These are phyloP conservation scores for Neurospora sp. DNA, from an alignment of 495 filamentous ascomycete species.

Conservation along the genomic window DNA sequence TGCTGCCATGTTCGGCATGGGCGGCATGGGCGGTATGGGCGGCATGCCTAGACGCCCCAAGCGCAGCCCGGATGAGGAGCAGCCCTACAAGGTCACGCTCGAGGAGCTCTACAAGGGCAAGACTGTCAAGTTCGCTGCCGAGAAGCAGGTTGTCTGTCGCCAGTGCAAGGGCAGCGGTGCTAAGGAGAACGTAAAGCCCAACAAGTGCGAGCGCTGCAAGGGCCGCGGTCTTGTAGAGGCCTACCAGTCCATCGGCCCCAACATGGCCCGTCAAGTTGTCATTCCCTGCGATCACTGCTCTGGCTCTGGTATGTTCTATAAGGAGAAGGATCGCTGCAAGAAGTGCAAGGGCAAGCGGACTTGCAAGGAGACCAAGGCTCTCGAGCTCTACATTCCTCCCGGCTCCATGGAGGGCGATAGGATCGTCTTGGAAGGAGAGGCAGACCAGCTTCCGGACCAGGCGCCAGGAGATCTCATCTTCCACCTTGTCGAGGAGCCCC, in stretches of 20 bases:
- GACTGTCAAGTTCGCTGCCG: constrained; percentile 88
- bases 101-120: constrained; percentile 98
- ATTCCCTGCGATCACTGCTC: constrained; percentile 68
- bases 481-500: constrained; percentile 68
- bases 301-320: constrained; percentile 72
- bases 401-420: constrained; percentile 81
- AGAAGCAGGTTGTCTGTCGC: constrained; percentile 81
- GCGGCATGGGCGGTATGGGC: constrained; percentile 50
- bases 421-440: constrained; percentile 87
- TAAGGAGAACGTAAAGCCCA: constrained; percentile 82
- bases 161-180: constrained; percentile 83
- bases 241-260: constrained; percentile 67
- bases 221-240: constrained; percentile 64
- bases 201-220: constrained; percentile 72
- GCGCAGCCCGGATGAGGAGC: constrained; percentile 74
- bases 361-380: constrained; percentile 72
- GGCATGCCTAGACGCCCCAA: constrained; percentile 48
- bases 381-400: constrained; percentile 92
- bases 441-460: constrained; percentile 84
- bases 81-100: constrained; percentile 77
- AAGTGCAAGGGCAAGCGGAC: constrained; percentile 92
- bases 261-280: constrained; percentile 65
- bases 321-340: constrained; percentile 93
- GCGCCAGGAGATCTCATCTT: constrained; percentile 92
- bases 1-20: constrained; percentile 77